Conservation (phyloP, 306 rosid species). For the Macrotyloma uniflorum region DNA sequence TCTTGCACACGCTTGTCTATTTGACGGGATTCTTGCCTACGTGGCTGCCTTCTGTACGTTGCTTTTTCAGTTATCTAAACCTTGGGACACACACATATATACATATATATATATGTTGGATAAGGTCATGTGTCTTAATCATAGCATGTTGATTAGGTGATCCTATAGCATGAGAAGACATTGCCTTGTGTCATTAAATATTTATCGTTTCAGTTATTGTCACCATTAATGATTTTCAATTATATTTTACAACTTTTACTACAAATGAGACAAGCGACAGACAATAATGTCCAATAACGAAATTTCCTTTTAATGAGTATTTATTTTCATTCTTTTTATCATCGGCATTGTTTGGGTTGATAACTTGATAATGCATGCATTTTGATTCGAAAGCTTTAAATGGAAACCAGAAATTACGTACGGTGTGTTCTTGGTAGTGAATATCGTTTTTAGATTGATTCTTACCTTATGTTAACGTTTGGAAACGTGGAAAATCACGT, state of each 20-base stretch:
- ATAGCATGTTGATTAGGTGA: not conserved
- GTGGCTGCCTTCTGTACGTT: not conserved
- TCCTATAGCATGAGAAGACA: not conserved
- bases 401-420: no score
- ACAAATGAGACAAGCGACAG: not conserved
- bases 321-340: not conserved
- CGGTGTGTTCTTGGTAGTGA: not conserved
- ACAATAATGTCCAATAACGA: not conserved
- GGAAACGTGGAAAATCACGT: no score
- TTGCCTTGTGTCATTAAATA: not conserved
- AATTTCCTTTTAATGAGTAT: not conserved
- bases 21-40: not conserved
- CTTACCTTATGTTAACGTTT: not conserved
- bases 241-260: not conserved
- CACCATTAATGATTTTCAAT: not conserved
- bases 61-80: not conserved
- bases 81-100: not conserved
- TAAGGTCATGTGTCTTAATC: constrained; percentile 7
- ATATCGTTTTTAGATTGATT: not conserved
- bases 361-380: no score
- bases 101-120: not conserved
- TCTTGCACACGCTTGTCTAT: not conserved
- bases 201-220: not conserved
- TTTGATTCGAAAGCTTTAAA: no score
- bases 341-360: not conserved